Evolutionary conservation across 1,139 yeast species (phyloP).

Genomic region (Pichia sp.): DNA sequence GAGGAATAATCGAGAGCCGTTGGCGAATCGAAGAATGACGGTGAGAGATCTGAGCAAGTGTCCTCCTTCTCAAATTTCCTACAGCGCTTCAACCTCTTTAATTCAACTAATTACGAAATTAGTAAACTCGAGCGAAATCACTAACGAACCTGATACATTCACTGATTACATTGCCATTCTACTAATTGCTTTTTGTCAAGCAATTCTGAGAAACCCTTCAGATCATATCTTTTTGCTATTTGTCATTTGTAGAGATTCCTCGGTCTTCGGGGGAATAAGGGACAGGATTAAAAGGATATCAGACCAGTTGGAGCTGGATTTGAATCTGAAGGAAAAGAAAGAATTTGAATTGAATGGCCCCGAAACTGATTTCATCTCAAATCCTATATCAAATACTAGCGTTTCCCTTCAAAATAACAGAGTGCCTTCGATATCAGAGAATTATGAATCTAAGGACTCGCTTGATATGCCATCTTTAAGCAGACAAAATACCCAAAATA

Average conservation of each 20-base stretch:
- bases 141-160: slow-evolving; percentile 32
- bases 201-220: slow-evolving; percentile 39
- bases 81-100: slow-evolving; percentile 49
- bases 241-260: slow-evolving; percentile 38
- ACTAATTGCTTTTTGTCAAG: slow-evolving; percentile 44
- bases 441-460: slow-evolving; percentile 4
- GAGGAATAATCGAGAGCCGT: slow-evolving; percentile 4
- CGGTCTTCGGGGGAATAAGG: slow-evolving; percentile 12
- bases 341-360: slow-evolving; percentile 3
- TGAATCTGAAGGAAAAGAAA: slow-evolving; percentile 6
- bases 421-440: neutral
- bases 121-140: slow-evolving; percentile 34
- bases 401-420: neutral
- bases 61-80: slow-evolving; percentile 43
- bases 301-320: slow-evolving; percentile 9
- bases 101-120: slow-evolving; percentile 44
- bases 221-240: slow-evolving; percentile 50
- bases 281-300: slow-evolving; percentile 16
- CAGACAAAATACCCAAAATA: slow-evolving; percentile 13
- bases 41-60: slow-evolving; percentile 20
- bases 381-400: too few species aligned
- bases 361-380: neutral
- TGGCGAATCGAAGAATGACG: slow-evolving; percentile 20
- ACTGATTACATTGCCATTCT: slow-evolving; percentile 53
- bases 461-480: slow-evolving; percentile 9